These are phyloP conservation scores for Phytophthora capsici DNA, from an alignment of 352 stramenopile genomes.

Conservation along the genomic window DNA sequence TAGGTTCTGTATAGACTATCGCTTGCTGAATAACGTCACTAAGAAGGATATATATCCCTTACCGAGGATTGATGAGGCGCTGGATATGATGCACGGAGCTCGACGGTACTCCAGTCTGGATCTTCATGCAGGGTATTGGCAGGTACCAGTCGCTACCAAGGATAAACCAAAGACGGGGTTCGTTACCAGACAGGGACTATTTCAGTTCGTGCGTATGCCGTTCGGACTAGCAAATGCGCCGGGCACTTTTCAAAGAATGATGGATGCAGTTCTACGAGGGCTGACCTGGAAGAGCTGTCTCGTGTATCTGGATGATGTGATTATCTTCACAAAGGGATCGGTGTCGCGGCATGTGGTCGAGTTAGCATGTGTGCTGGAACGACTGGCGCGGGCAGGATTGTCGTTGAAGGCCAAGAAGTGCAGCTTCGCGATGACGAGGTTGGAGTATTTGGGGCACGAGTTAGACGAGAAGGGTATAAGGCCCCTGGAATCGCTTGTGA, in stretches of 20 bases:
- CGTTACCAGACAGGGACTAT: not conserved
- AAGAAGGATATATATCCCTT: not conserved
- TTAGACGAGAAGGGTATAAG: constrained; percentile 14
- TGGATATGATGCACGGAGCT: not conserved
- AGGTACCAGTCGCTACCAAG: not conserved
- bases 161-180: not conserved
- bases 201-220: not conserved
- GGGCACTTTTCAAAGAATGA: not conserved
- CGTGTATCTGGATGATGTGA: not conserved
- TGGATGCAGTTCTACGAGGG: not conserved
- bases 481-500: constrained; percentile 5
- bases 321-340: not conserved
- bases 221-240: not conserved
- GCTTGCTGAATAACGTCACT: not conserved
- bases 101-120: not conserved
- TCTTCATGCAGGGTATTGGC: not conserved
- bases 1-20: not conserved
- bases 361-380: not conserved
- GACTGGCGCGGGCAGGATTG: not conserved
- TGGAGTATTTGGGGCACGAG: constrained; percentile 40
- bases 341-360: not conserved
- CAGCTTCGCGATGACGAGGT: constrained; percentile 5
- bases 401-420: constrained; percentile 27
- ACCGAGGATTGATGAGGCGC: not conserved
- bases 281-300: not conserved